phyloP scores from a whole-genome alignment of 2,329 filamentous ascomycete genomes.

The Trichoderma endophyticum region DNA sequence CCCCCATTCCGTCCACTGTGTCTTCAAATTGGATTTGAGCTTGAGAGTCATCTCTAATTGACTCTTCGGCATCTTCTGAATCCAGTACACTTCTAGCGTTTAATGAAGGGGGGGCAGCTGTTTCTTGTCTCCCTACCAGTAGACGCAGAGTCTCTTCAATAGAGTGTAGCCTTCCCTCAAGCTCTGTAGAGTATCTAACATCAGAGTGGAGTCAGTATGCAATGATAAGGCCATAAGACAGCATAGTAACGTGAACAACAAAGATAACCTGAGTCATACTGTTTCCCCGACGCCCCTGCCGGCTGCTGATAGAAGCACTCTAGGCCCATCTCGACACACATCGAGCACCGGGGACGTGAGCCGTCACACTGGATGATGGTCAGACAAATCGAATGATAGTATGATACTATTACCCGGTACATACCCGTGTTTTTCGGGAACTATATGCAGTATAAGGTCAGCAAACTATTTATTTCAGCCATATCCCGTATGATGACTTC shows the following conservation, averaged over 20 bases:
- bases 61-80: not conserved
- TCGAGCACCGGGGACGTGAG: not conserved
- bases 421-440: slow-evolving; percentile 5
- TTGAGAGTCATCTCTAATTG: not conserved
- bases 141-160: slow-evolving; percentile 6
- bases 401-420: not conserved
- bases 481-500: not conserved
- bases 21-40: not conserved
- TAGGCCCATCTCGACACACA: slow-evolving; percentile 8
- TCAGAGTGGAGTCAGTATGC: not conserved
- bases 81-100: not conserved
- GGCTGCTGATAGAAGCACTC: slow-evolving; percentile 11
- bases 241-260: not conserved
- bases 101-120: not conserved
- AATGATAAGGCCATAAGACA: not conserved
- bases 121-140: not conserved
- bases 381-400: not conserved
- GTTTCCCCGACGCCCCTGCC: not conserved
- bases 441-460: not conserved
- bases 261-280: not conserved
- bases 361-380: not conserved
- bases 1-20: not conserved
- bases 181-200: not conserved
- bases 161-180: not conserved
- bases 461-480: not conserved